Evolutionary conservation across 176 grass and related monocot species (phyloP), one percentile per base, ranked within the genome.

Genomic region (Tuctoria greenei): DNA sequence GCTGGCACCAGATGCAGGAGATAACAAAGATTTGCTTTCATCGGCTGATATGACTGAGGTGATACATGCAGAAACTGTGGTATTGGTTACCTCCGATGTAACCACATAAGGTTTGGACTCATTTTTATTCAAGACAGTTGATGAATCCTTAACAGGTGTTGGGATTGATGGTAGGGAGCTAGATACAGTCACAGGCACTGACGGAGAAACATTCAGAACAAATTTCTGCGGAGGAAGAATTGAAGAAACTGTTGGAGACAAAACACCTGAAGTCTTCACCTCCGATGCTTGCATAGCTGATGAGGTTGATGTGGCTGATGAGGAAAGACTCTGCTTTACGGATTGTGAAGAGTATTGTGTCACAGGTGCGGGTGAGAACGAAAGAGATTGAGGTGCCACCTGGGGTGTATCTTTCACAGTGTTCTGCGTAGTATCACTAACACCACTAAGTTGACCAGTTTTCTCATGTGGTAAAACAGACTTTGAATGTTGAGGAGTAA

Each of bases 1-100:
- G 64, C 38, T 85, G 47, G 44, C 71, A 64, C 59, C 77, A 78
- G 69, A 31, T 31, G 31, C 1, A 31, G 31, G 31, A 31, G 31
- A 3, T 3, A 31, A 31, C 3, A 3, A 31, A 31, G 31, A 67
- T 82, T 76, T 87, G 80, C 69, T 89, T 77, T 69, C 81, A 41
- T 45, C 42, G 34, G 58, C 75, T 15, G 57, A 74, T 86, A 68
- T 18, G 64, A 61, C 44, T 65, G 76, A 83, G 59, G 57, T 21
- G 49, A 45, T 55, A 69, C 66, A 80, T 51, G 35, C 69, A 90
- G 84, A 37, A 76, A 39, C 50, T 28, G 63, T 51, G 46, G 62
- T 58, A 64, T 57, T 83, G 91, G 76, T 47, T 70, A 70, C 40
- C 64, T 77, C 76, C 64, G 86, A 82, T 78, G 75, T 42, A 81